Conservation (phyloP, 345 rosid species). For the Eutrema japonicum region DNA sequence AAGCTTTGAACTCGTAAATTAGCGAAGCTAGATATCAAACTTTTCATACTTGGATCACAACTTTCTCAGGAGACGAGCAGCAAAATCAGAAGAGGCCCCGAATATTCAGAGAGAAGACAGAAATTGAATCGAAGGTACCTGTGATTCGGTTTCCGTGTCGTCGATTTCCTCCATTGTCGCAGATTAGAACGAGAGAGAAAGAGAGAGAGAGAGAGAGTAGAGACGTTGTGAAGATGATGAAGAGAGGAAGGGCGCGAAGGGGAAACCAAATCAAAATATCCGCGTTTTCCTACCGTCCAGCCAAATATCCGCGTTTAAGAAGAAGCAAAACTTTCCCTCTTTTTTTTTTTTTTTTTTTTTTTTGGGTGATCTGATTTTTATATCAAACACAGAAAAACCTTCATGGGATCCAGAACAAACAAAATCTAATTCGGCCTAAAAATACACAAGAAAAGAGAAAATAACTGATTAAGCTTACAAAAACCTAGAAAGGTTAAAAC, state of each 20-base stretch:
- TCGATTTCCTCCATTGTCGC: conserved; percentile 63
- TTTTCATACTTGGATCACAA: conserved; percentile 7
- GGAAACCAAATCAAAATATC: background rate
- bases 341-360: too few relatives aligned
- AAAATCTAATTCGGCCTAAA: too few relatives aligned
- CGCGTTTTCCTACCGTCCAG: background rate
- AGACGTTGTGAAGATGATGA: conserved; percentile 32
- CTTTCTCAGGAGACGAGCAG: conserved; percentile 46
- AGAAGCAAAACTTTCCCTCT: too few relatives aligned
- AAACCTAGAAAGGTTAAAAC: too few relatives aligned
- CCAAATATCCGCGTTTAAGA: background rate
- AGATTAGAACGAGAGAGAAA: conserved; percentile 12
- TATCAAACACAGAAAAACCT: too few relatives aligned
- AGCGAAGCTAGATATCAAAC: conserved; percentile 18
- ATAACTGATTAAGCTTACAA: too few relatives aligned
- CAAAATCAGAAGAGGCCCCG: conserved; percentile 6
- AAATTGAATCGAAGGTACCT: conserved; percentile 51
- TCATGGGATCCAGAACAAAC: too few relatives aligned
- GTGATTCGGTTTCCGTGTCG: conserved; percentile 64
- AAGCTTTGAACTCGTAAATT: background rate
- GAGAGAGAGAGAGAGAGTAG: background rate
- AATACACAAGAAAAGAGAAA: too few relatives aligned
- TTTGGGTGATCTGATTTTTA: too few relatives aligned
- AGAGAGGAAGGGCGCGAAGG: conserved; percentile 35
- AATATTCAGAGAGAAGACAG: background rate